These are phyloP conservation scores for Talaromyces amestolkiae DNA, from an alignment of 2,329 filamentous ascomycete species.

Conservation along the genomic window DNA sequence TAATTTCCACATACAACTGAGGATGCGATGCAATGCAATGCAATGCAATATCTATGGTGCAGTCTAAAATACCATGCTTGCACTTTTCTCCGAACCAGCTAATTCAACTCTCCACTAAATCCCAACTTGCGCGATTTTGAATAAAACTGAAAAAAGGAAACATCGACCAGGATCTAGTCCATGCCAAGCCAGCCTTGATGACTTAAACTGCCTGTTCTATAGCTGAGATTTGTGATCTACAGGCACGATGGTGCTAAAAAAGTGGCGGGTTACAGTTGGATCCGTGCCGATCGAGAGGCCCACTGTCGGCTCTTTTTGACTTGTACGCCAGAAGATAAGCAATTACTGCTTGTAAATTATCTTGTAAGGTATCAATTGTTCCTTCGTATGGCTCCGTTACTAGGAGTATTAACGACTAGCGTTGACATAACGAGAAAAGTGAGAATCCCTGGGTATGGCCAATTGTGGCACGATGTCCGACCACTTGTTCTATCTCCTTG, in stretches of 20 bases:
- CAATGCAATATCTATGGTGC: background rate
- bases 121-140: background rate
- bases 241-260: slow-evolving; percentile 13
- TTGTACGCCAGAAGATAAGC: slow-evolving; percentile 2
- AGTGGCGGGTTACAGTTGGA: slow-evolving; percentile 2
- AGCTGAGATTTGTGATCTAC: slow-evolving; percentile 12
- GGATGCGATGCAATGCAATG: slow-evolving; percentile 12
- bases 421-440: background rate
- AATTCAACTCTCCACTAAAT: background rate
- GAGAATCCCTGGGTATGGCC: background rate
- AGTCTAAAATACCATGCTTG: background rate
- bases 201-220: background rate
- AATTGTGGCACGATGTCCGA: background rate
- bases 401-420: background rate
- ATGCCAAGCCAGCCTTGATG: slow-evolving; percentile 6
- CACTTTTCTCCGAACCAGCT: background rate
- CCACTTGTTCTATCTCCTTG: background rate
- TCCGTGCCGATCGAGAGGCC: background rate
- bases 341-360: background rate
- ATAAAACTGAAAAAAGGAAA: background rate
- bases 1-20: background rate
- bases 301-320: background rate
- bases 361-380: background rate
- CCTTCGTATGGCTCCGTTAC: background rate
- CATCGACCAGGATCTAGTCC: background rate